These are phyloP conservation scores for Chalciporus pseudorubinellus DNA, from an alignment of 768 basidiomycete species.

Conservation along the genomic window DNA sequence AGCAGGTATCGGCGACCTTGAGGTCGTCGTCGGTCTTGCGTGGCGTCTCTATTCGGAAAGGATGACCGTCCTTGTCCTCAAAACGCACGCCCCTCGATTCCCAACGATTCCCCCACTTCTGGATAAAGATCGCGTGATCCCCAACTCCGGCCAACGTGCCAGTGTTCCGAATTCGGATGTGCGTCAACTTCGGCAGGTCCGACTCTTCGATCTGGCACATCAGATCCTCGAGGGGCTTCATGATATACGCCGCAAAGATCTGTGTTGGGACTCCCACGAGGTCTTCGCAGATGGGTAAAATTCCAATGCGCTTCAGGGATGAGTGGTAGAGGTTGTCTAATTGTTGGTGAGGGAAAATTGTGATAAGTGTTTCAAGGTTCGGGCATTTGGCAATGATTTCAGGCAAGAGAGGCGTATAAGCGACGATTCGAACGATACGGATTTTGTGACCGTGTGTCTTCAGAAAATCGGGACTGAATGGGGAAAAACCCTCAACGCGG, in stretches of 20 bases:
- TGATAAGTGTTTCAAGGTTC: conserved; percentile 43
- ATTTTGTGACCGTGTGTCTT: conserved; percentile 42
- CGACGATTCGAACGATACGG: conserved; percentile 37
- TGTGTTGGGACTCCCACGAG: conserved; percentile 35
- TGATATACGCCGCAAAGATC: conserved; percentile 39
- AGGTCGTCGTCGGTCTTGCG: background rate
- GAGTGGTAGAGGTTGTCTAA: conserved; percentile 39
- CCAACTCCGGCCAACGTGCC: conserved; percentile 37
- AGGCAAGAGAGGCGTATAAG: conserved; percentile 33
- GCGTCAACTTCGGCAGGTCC: conserved; percentile 32
- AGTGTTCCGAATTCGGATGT: conserved; percentile 40
- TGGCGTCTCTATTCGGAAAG: conserved; percentile 12
- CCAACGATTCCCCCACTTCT: conserved; percentile 32
- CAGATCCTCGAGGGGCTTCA: conserved; percentile 40
- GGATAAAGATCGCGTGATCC: conserved; percentile 25
- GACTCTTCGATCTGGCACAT: conserved; percentile 38
- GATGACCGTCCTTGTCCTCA: conserved; percentile 31
- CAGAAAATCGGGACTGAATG: conserved; percentile 42
- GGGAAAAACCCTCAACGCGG: conserved; percentile 43
- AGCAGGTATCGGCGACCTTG: background rate
- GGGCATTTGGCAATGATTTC: conserved; percentile 39
- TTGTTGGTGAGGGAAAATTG: conserved; percentile 35
- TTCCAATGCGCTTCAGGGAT: conserved; percentile 40
- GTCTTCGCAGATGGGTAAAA: conserved; percentile 43
- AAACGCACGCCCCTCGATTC: conserved; percentile 27